phyloP scores from a whole-genome alignment of 176 grass and related monocot species.

The Guadua angustifolia region DNA sequence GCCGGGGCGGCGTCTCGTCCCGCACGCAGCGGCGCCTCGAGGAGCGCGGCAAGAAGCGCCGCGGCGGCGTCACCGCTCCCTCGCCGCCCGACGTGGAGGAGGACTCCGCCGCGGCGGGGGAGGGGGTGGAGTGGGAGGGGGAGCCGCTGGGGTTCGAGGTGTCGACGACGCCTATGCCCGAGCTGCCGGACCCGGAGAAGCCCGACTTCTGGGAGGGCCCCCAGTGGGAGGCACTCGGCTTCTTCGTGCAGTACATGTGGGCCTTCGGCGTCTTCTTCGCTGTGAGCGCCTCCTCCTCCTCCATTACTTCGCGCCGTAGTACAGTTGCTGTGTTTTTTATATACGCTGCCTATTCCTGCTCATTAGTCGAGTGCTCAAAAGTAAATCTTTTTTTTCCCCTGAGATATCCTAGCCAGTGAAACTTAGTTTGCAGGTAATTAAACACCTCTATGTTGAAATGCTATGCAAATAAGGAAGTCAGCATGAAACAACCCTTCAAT shows the following conservation, averaged over 20 bases:
- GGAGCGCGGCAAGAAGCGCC: conserved; percentile 77
- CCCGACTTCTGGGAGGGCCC: conserved; percentile 74
- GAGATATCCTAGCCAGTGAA: background rate
- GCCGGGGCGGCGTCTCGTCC: conserved; percentile 76
- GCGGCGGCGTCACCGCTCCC: conserved; percentile 38
- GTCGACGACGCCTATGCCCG: conserved; percentile 84
- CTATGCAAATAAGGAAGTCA: background rate
- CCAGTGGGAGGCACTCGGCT: conserved; percentile 71
- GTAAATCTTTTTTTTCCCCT: background rate
- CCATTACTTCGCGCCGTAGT: background rate
- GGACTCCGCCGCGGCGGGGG: conserved; percentile 17
- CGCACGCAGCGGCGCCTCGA: conserved; percentile 83
- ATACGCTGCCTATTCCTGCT: background rate
- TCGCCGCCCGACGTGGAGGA: conserved; percentile 39
- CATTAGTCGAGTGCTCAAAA: background rate
- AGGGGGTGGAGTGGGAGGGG: conserved; percentile 52
- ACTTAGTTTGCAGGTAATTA: background rate
- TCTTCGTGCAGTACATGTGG: conserved; percentile 90
- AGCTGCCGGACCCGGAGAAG: conserved; percentile 58
- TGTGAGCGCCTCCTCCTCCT: conserved; percentile 48
- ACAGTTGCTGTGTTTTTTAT: background rate
- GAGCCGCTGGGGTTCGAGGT: conserved; percentile 70
- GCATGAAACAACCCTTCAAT: background rate
- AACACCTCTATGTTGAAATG: background rate
- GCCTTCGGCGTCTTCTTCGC: conserved; percentile 87